These are phyloP conservation scores for Sporothrix variecibatus DNA, from an alignment of 2,329 filamentous ascomycete species.

Conservation along the genomic window DNA sequence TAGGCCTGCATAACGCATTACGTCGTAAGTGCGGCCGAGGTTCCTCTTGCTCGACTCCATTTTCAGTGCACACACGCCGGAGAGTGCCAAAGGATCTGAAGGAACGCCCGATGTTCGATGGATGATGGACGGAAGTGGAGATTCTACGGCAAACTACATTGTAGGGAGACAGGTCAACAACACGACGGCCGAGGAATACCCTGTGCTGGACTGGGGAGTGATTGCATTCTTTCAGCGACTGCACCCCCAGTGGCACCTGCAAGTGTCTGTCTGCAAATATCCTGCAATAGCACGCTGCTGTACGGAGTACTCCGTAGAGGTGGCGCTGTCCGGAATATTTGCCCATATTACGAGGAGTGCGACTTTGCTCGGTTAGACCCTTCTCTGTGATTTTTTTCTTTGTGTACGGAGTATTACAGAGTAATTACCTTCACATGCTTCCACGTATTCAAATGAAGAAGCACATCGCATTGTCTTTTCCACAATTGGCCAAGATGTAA, in stretches of 20 bases:
- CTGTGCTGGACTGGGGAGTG: no score
- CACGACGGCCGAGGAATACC: no score
- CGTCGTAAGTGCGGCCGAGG: neutral
- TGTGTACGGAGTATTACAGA: no score
- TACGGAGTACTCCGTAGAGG: neutral
- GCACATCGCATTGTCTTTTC: neutral
- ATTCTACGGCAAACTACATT: neutral
- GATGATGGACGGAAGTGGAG: neutral
- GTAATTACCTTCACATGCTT: no score
- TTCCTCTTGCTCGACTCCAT: neutral
- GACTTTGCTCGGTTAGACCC: neutral
- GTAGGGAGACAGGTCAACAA: neutral
- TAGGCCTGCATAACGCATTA: neutral
- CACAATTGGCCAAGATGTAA: neutral
- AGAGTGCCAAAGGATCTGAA: neutral
- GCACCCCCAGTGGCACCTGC: neutral
- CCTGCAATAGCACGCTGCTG: neutral
- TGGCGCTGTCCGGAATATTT: neutral
- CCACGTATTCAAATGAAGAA: neutral
- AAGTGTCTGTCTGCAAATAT: neutral
- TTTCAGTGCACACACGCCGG: neutral
- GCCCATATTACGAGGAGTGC: neutral
- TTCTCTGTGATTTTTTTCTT: neutral
- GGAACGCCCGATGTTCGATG: neutral
- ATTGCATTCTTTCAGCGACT: no score